Base-by-base conservation (phyloP, 352 stramenopile species). In the Phytophthora meadii region DNA sequence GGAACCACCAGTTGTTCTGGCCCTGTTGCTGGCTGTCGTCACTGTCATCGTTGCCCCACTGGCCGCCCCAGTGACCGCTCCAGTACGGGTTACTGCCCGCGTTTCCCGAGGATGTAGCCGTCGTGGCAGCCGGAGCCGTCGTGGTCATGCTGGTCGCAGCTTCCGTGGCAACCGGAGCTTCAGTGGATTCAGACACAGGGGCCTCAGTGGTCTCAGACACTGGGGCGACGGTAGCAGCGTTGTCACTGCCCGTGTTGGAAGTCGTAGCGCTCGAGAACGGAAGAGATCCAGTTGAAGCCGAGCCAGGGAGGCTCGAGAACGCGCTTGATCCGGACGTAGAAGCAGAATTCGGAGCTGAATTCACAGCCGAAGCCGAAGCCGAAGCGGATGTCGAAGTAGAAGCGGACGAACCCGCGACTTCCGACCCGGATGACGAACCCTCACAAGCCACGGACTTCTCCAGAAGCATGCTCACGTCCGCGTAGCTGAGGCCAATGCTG, bases 401-500 rank as follows among this genome's bases (percentile, higher is more conserved):
- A 17, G 42, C 19, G 9, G 62, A 60, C 9, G 61, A 52, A 5
- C 36, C 49, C 17, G 25, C 24, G 11, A 37, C 50, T 27, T 41
- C 32, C 17, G 59, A 68, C 0, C 24, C 51, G 2, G 60, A 68
- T 5, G 52, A 63, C 6, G 53, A 69, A 10, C 54, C 47, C 5
- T 34, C 28, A 32, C 65, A 72, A 17, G 58, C 54, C 48, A 70
- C 66, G 2, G 67, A 68, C 27, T 75, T 68, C 32, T 61, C 54
- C 27, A 76, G 32, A 25, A 80, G 54, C 54, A 71, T 66, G 12
- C 8, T 61, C 44, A 81, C 73, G 17, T 76, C 53, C 1, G 62
- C 65, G 54, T 77, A 75, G 34, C 60, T 79, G 5, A 81, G 44
- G 22, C 73, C 73, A 17, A 72, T 63, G n/a, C 37, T 65, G 0